phyloP scores from a whole-genome alignment of 73 alveolate species.

The Urostyla sp. region DNA sequence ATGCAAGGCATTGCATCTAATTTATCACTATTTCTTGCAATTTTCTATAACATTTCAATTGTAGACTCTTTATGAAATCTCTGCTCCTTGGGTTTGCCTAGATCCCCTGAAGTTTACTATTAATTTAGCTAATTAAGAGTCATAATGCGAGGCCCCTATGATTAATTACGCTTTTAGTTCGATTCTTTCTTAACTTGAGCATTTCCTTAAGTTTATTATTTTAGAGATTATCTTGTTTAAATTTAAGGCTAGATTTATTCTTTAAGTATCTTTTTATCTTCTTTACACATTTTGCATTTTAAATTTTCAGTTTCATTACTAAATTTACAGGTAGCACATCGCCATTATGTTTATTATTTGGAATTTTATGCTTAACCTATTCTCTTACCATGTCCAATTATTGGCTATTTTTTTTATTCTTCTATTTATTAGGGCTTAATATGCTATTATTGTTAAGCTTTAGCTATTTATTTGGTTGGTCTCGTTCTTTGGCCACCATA shows the following conservation, averaged over 20 bases:
- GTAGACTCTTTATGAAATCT: constrained; percentile 66
- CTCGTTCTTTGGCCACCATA: constrained; percentile 48
- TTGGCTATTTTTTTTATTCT: constrained; percentile 1
- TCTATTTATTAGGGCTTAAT: not conserved
- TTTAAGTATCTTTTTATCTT: constrained; percentile 46
- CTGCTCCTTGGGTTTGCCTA: constrained; percentile 54
- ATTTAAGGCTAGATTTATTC: constrained; percentile 21
- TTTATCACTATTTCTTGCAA: constrained; percentile 65
- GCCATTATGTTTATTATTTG: constrained; percentile 32
- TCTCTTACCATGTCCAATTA: constrained; percentile 27
- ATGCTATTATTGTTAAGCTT: constrained; percentile 21
- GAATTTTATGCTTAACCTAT: not conserved
- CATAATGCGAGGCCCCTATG: constrained; percentile 3
- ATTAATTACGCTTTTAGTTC: constrained; percentile 14
- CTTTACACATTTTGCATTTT: constrained; percentile 58
- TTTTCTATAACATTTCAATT: constrained; percentile 54
- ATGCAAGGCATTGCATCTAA: constrained; percentile 69
- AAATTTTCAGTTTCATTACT: constrained; percentile 26
- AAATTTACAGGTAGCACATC: constrained; percentile 67
- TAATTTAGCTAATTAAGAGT: constrained; percentile 47
- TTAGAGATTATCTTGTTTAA: not conserved
- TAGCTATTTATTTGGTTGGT: constrained; percentile 30
- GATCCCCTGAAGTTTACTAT: constrained; percentile 42
- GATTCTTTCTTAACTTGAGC: not conserved
- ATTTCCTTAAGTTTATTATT: not conserved